Evolutionary conservation across 768 basidiomycete genomes (phyloP), one percentile per base, ranked within the genome.

Genomic region (Termitomyces sp.): DNA sequence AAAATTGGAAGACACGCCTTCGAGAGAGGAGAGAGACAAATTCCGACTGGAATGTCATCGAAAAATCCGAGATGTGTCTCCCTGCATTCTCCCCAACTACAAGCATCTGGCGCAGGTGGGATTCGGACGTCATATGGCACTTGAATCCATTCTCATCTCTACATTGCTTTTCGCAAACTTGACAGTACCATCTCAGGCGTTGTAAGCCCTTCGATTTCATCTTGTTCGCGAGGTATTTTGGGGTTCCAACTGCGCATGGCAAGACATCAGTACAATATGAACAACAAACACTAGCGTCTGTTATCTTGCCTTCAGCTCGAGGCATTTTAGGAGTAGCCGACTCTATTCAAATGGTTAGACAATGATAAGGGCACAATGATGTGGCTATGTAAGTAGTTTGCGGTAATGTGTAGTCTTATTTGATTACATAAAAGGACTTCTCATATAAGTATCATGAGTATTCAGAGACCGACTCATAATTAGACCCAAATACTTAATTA

Each of bases 111-210:
- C 97, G 84, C 35, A 98, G 76, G 73, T 99, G 97, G 1, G 87
- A 79, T 70, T 96, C 94, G 30, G 91, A 91, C 53, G 83, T 81
- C 16, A 86, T 82, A 69, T 98, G 94, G 70, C 93, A 95, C 73
- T 97, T 97, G 83, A 98, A 99, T 17, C 95, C 97, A 72, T 99
- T 99, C 76, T 98, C 97, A 72, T 98, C 91, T 68, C 95, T 79
- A 71, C 96, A 98, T 72, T 98, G 96, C 70, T 99, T 99, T 80
- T 98, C 76, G 82, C 97, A 98, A 62, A 98, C 92, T 79, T 99
- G 96, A 67, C 96, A 98, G 74, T 91, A 99, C 96, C 95, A 98
- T 60, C 95, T 83, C 61, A 98, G 83, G 66, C 94, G 85, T 72
- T 97, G 96, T 48, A 96, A 78, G 64, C 94, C 96, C 68, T 98